Evolutionary conservation across 2,329 filamentous ascomycete genomes (phyloP), one percentile per base, ranked within the genome.

Genomic region (Aspergillus tubingensis): DNA sequence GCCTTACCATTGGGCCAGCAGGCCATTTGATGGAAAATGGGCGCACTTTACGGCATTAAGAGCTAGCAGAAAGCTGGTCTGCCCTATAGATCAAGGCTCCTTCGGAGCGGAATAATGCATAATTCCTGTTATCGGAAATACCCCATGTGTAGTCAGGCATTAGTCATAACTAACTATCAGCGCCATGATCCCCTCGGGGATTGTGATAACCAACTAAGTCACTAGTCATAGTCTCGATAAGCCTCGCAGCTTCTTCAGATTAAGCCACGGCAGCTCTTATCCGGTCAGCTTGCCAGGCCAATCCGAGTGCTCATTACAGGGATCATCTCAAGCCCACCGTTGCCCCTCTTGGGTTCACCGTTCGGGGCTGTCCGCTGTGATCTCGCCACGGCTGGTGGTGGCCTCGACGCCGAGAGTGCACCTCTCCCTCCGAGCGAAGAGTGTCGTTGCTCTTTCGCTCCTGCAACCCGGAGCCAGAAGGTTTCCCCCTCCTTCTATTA

Each of bases 1-100:
- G 64, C 64, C 62, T 66, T 66, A 56, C 64, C 64, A 66, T 66
- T 66, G 64, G 64, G 64, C 64, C 64, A 66, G 64, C 62, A 56
- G 62, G 62, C 62, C 62, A 32, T 30, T 50, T 32, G 25, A 23
- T 44, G 19, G 5, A 3, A 36, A 36, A 36, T 2, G 10, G 4
- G 11, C 4, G 32, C 32, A 2, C 11, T 36, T 13, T 6, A 5
- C 2, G 5, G 32, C 32, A 2, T 1, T 15, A 36, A 13, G 10
- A 36, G 0, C 7, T 32, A 30, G 3, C 0, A 5, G 2, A 0
- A 4, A 0, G 1, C 27, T 1, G 1, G 2, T 25, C 7, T 25
- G 25, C 25, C 25, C 25, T 8, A 27, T 27, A 27, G 2, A 27
- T 3, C 2, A 8, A 27, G 7, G 8, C 10, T 3, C 27, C 10